Percentiles rank a stretch among this genome's conserved stretches.
phyloP scores from a whole-genome alignment of 2,329 filamentous ascomycete genomes.

The Colletotrichum sp. region DNA sequence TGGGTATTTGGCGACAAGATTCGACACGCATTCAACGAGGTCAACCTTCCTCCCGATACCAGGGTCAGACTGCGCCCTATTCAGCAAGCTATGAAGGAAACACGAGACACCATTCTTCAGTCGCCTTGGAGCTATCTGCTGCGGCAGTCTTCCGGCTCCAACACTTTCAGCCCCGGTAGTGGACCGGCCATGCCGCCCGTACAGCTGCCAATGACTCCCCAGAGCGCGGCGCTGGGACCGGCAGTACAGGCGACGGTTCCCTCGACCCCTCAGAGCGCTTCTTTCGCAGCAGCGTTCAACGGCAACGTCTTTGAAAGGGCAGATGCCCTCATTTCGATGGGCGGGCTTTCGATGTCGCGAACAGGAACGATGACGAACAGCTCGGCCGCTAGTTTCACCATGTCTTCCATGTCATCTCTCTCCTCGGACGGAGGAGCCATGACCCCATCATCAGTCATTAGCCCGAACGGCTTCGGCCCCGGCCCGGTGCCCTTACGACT shows the following conservation, averaged over 20 bases:
- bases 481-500: slow-evolving; percentile 32
- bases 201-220: slow-evolving; percentile 79
- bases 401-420: slow-evolving; percentile 42
- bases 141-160: slow-evolving; percentile 26
- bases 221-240: slow-evolving; percentile 87
- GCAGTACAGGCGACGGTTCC: slow-evolving; percentile 90
- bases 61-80: slow-evolving; percentile 78
- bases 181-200: slow-evolving; percentile 35
- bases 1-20: slow-evolving; percentile 67
- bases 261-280: slow-evolving; percentile 66
- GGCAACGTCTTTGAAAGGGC: slow-evolving; percentile 67
- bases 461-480: slow-evolving; percentile 30
- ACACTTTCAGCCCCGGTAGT: slow-evolving; percentile 23
- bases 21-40: slow-evolving; percentile 56
- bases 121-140: slow-evolving; percentile 61
- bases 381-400: slow-evolving; percentile 21
- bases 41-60: slow-evolving; percentile 68
- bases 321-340: slow-evolving; percentile 61
- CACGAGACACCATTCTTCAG: slow-evolving; percentile 70
- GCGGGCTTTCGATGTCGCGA: slow-evolving; percentile 63
- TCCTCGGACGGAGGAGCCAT: slow-evolving; percentile 42
- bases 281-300: slow-evolving; percentile 59
- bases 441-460: slow-evolving; percentile 34
- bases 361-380: slow-evolving; percentile 50
- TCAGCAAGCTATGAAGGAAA: slow-evolving; percentile 83